Evolutionary conservation across 2,329 filamentous ascomycete genomes (phyloP).

Genomic region (Grosmannia huntii): DNA sequence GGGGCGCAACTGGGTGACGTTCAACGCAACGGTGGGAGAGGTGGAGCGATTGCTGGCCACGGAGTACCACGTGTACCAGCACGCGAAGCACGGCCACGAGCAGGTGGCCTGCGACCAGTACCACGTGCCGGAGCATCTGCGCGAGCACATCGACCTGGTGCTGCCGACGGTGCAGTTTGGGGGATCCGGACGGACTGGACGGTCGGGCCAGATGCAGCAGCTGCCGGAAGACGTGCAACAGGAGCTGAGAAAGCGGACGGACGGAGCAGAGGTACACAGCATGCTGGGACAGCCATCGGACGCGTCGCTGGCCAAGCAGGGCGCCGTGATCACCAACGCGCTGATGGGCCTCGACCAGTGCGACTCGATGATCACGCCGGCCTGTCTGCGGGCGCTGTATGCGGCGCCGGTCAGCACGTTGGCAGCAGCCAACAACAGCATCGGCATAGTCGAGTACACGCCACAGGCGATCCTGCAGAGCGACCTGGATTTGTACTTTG

Average conservation of each 20-base stretch:
- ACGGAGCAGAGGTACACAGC: background rate
- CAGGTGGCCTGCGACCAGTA: constrained; percentile 30
- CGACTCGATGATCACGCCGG: constrained; percentile 41
- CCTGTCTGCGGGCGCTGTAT: constrained; percentile 39
- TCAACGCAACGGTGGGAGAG: constrained; percentile 40
- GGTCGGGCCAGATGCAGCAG: constrained; percentile 13
- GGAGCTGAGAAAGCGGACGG: constrained; percentile 15
- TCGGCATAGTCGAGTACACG: constrained; percentile 42
- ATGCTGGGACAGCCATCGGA: constrained; percentile 17
- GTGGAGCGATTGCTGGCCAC: constrained; percentile 39
- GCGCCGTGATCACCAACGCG: constrained; percentile 17
- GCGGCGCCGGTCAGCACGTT: constrained; percentile 26
- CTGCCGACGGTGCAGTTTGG: constrained; percentile 27
- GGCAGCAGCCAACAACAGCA: constrained; percentile 28
- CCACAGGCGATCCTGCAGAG: constrained; percentile 38
- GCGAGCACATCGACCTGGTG: constrained; percentile 27
- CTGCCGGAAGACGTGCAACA: constrained; percentile 13
- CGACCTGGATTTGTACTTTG: constrained; percentile 36
- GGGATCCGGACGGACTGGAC: constrained; percentile 8
- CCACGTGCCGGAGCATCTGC: constrained; percentile 22
- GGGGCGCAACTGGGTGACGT: constrained; percentile 39
- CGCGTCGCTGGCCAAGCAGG: constrained; percentile 19
- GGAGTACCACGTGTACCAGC: constrained; percentile 37
- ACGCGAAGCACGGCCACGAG: constrained; percentile 19
- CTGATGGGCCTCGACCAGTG: constrained; percentile 27